Evolutionary conservation across 805 yeast genomes (phyloP), one percentile per base, ranked within the genome.

Genomic region (Debaryomyces hansenii): DNA sequence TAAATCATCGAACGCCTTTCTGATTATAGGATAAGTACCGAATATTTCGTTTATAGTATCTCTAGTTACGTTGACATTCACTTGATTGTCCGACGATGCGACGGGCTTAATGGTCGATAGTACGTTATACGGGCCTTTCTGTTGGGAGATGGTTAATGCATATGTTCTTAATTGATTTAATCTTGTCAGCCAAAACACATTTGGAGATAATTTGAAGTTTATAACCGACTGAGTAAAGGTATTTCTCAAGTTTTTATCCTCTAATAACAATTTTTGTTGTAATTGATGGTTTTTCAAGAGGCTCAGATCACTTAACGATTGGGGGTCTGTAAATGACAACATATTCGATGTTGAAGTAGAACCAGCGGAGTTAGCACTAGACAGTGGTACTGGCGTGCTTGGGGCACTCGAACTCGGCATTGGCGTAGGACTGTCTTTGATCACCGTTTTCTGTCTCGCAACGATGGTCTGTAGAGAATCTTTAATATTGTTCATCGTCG

Each of bases 41-140:
- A 94, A 91, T 18, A 94, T 90, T 52, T 87, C 95, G 46, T 82
- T 84, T 58, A 94, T 91, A 50, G 86, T 90, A 50, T 91, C 97
- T 45, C 96, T 74, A 0, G 99, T 88, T 29, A 94, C 87, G 45
- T 90, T 85, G 41, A 94, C 96, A 64, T 90, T 91, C 47, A 92
- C 96, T 62, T 90, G 89, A 66, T 92, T 92, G 59, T 92, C 98
- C 45, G 89, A 80, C 0, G 95, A 84, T 0, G 97, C 96, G 6
- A 90, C 92, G 0, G 98, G 97, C 59, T 87, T 89, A 52, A 94
- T 92, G 0, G 98, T 90, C 37, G 96, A 86, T 44, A 94, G 70
- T 0, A 94, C 98, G 60, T 94, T 94, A 63, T 91, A 94, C 0
- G 96, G 94, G 0, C 99, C 99, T 41, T 85, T 75, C 53, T 87